Conservation (phyloP, 331 rosid species). For the Quercus tomentella region DNA sequence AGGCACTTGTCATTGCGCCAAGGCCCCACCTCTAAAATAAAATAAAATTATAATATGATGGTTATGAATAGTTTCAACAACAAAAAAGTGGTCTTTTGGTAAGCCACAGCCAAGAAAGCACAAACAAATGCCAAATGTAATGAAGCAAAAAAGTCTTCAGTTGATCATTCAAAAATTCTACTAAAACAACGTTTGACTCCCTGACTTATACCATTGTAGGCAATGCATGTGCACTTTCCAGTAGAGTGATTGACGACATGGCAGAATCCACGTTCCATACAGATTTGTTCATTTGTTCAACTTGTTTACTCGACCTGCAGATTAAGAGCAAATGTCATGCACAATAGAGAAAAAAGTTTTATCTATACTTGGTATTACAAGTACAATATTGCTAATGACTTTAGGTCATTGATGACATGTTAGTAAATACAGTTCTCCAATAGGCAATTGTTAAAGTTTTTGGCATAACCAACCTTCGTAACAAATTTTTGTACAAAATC, state of each 20-base stretch:
- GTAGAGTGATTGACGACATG: conserved; percentile 70
- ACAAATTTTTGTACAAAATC: too few relatives aligned
- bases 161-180: conserved; percentile 3
- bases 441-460: background rate
- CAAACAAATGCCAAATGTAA: background rate
- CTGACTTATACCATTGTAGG: conserved; percentile 48
- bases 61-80: too few relatives aligned
- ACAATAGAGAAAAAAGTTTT: background rate
- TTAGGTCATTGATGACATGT: background rate
- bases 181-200: conserved; percentile 2
- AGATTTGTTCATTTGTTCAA: conserved; percentile 82
- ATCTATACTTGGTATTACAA: background rate
- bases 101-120: background rate
- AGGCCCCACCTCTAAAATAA: background rate
- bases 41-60: background rate
- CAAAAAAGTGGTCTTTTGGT: too few relatives aligned
- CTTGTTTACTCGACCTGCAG: conserved; percentile 81
- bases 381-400: background rate
- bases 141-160: background rate
- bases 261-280: conserved; percentile 80
- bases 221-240: conserved; percentile 72
- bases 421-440: background rate
- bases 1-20: too few relatives aligned
- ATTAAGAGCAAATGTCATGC: conserved; percentile 14
- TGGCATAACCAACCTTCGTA: background rate